These are phyloP conservation scores for Posidonia oceanica DNA, from an alignment of 116 monocot species.

Conservation along the genomic window DNA sequence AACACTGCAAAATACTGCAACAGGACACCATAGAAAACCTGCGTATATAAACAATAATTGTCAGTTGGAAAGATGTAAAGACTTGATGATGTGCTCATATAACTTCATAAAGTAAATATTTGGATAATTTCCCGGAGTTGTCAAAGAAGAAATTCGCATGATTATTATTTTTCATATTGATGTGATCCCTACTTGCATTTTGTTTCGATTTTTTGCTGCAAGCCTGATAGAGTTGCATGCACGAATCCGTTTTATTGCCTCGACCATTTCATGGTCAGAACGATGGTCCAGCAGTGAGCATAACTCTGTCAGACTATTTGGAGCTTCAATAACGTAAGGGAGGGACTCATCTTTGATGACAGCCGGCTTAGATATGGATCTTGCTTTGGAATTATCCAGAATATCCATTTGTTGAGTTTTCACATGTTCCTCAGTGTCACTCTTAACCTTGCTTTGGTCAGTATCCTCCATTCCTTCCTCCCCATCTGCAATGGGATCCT, in stretches of 20 bases:
- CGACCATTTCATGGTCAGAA: constrained; percentile 54
- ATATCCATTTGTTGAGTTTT: neutral
- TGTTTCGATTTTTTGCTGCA: constrained; percentile 53
- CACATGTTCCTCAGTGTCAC: neutral
- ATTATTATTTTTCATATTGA: neutral
- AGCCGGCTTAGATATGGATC: constrained; percentile 10
- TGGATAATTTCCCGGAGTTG: neutral
- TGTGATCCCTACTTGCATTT: constrained; percentile 69
- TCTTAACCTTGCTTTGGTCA: neutral
- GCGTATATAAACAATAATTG: constrained; percentile 15
- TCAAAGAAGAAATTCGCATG: neutral
- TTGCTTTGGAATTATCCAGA: constrained; percentile 7
- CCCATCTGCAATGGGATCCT: constrained; percentile 36
- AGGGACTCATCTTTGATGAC: constrained; percentile 29
- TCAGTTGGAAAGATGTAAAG: neutral
- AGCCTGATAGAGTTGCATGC: constrained; percentile 74
- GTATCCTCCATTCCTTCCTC: constrained; percentile 18
- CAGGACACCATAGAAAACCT: constrained; percentile 91
- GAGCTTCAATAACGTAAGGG: constrained; percentile 89
- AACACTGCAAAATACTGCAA: constrained; percentile 81
- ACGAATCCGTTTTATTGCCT: constrained; percentile 79
- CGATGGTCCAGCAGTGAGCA: constrained; percentile 55
- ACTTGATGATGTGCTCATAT: neutral
- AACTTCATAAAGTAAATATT: neutral
- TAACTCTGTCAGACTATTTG: constrained; percentile 48